Conservation (phyloP, 2,329 filamentous ascomycete genomes). For the Calonectria crousiana region DNA sequence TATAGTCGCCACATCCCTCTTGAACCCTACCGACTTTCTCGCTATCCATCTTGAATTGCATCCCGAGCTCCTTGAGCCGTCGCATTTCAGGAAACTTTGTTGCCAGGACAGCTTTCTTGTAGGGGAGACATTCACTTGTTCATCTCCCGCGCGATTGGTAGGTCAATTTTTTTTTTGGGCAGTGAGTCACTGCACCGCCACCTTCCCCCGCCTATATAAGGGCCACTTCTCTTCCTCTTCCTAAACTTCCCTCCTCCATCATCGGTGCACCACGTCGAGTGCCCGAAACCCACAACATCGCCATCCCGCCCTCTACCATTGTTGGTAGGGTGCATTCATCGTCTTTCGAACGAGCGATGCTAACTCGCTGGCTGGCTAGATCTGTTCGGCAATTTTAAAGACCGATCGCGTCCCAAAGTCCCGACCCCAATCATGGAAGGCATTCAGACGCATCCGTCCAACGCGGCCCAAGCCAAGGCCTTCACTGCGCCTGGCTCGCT, state of each 20-base stretch:
- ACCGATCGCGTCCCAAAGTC: constrained; percentile 36
- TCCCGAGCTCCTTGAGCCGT: constrained; percentile 32
- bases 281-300: constrained; percentile 22
- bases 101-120: constrained; percentile 56
- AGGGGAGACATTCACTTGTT: constrained; percentile 99
- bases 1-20: constrained; percentile 19
- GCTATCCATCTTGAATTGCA: constrained; percentile 33
- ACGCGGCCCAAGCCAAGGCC: constrained; percentile 92
- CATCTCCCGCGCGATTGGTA: constrained; percentile 86
- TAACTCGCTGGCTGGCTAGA: constrained; percentile 46
- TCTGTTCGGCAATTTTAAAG: constrained; percentile 47
- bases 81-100: constrained; percentile 36
- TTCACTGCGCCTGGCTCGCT: constrained; percentile 94
- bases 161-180: constrained; percentile 46
- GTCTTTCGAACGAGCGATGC: constrained; percentile 30
- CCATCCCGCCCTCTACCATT: constrained; percentile 31
- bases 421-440: constrained; percentile 77
- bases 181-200: constrained; percentile 41
- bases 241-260: constrained; percentile 39
- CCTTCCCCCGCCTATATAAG: constrained; percentile 42
- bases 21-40: constrained; percentile 9
- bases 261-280: constrained; percentile 20
- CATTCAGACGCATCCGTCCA: constrained; percentile 91
- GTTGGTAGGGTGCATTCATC: constrained; percentile 33
- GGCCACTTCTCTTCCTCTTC: constrained; percentile 36